Base-by-base conservation (phyloP, 1,284 basidiomycete genomes). In the Rhodotorula sp. region DNA sequence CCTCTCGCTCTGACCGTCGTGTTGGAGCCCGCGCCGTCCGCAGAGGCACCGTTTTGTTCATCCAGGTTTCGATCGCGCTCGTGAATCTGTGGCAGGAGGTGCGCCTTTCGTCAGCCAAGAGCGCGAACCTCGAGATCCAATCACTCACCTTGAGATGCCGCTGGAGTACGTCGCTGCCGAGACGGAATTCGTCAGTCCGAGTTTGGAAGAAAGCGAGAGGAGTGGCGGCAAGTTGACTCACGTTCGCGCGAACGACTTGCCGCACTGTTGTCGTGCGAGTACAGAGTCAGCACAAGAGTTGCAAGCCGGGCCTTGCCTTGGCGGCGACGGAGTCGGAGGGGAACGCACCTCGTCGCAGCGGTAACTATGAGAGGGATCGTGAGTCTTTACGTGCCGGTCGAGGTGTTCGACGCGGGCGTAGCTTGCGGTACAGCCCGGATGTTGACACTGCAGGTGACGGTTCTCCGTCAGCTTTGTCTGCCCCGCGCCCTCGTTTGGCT, bases 371-470 rank as follows among this genome's bases (percentile, higher is more conserved):
- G n/a, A 23, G 19, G 54, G 34, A 2, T 56, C 38, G 55, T 64
- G 62, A 21, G 45, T 57, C 34, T 48, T 45, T 26, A 34, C 55
- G 55, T 64, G 62, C 15, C 62, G 62, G 43, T 64, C 55, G 54
- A 57, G 47, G 45, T 64, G 63, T 34, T 64, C 63, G 28, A 64
- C 50, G 3, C 63, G 55, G 28, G 63, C 63, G 56, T 64, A 64
- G 8, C 55, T 31, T 31, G 57, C 45, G n/a, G n/a, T 49, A 23
- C 63, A 64, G 55, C 55, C 55, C 5, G 63, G 63, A 19, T 48
- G 19, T 16, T 21, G 31, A 28, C 63, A 64, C 63, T 64, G 43
- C 23, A 55, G 28, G 34, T 5, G 34, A 34, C 56, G 15, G 15
- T 5, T 10, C 55, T 19, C 4, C 1, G 56, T 52, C 50, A 52